Percentiles rank a stretch among this genome's conserved stretches.
These are phyloP conservation scores for Pholiota adiposa DNA, from an alignment of 1,284 basidiomycete species.

Conservation along the genomic window DNA sequence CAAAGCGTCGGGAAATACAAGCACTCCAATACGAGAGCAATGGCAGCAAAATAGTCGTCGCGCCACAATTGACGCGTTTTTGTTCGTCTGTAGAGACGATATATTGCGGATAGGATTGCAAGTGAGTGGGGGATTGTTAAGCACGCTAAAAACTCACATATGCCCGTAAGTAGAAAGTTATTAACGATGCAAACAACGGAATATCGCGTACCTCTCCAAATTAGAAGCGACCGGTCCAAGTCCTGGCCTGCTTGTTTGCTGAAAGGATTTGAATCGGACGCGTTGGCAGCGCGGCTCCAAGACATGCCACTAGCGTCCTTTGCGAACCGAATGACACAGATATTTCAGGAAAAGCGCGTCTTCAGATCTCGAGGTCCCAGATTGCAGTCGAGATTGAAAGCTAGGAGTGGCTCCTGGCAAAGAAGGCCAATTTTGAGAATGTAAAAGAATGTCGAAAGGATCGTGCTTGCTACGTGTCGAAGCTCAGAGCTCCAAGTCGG, in stretches of 20 bases:
- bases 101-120: constrained; percentile 14
- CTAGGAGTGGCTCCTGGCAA: too few species aligned
- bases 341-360: neutral
- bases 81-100: constrained; percentile 13
- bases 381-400: too few species aligned
- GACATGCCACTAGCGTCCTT: neutral
- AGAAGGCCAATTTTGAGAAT: too few species aligned
- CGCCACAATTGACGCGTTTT: constrained; percentile 16
- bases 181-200: neutral
- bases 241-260: neutral
- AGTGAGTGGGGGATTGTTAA: constrained; percentile 11
- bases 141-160: neutral
- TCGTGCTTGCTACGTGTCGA: too few species aligned
- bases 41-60: constrained; percentile 16
- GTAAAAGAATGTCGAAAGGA: too few species aligned
- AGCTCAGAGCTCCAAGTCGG: too few species aligned
- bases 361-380: too few species aligned
- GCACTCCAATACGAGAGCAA: constrained; percentile 13
- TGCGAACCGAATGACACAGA: too few species aligned
- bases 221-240: neutral
- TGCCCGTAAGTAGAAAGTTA: neutral
- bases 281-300: neutral
- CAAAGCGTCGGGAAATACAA: constrained; percentile 16
- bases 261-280: neutral
- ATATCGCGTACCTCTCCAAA: neutral